Evolutionary conservation across 2,329 filamentous ascomycete species (phyloP), one percentile per base, ranked within the genome.

Genomic region (Colletotrichum godetiae): DNA sequence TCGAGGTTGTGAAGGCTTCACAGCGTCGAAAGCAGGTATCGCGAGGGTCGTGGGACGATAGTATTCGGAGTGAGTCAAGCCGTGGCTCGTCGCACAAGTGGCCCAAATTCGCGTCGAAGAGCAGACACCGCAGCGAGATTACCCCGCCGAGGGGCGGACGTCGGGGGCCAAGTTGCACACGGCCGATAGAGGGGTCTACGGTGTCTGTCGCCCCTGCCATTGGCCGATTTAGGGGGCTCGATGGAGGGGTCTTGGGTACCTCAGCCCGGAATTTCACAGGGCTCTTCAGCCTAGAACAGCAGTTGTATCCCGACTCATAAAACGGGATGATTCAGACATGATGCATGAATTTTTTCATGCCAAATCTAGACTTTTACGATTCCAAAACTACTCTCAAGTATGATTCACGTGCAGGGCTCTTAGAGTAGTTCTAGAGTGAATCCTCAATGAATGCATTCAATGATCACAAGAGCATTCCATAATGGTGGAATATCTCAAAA

Each of bases 61-160:
- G 46, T 61, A 35, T 10, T 61, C 60, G 33, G 52, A 35, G 71
- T 73, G 71, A 73, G 52, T 73, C 71, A 73, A 70, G 46, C 27
- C 53, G 59, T 64, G 66, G 56, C 66, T 73, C 27, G 66, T 60
- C 59, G 53, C 65, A 72, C 58, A 72, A 68, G 59, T 60, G 61
- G 37, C 42, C 68, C 63, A 62, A 72, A 61, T 66, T 65, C 70
- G 35, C 67, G 56, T 29, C 49, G 13, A 53, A 42, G 53, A 56
- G 53, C 15, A 35, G n/a, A 37, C 70, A 49, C 52, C 60, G 55
- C 66, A 73, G 66, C 42, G 55, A 73, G 64, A 69, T 60, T 75
- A 74, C 74, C 74, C 74, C 74, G 72, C 74, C 74, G 70, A 75
- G 70, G 55, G 63, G 60, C 57, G 49, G 74, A 69, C 73, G 74